These are phyloP conservation scores for Penicillium turbatum DNA, from an alignment of 495 filamentous ascomycete species.

Conservation along the genomic window DNA sequence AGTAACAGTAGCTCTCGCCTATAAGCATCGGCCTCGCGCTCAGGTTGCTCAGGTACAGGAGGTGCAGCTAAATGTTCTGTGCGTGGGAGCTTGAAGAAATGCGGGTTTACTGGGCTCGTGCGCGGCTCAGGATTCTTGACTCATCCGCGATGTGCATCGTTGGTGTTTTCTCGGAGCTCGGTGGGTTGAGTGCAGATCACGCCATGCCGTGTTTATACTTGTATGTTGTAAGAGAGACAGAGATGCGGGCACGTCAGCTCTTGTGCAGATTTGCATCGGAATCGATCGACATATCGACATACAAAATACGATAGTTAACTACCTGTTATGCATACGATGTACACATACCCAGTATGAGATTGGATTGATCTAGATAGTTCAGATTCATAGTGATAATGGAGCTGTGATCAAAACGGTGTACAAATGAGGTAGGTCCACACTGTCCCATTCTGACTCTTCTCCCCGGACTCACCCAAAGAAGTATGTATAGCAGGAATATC, in stretches of 20 bases:
- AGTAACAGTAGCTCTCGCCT: constrained; percentile 10
- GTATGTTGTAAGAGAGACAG: background rate
- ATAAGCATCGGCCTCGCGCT: background rate
- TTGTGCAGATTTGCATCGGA: too few species aligned
- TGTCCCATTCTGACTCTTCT: background rate
- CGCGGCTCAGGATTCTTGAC: background rate
- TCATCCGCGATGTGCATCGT: background rate
- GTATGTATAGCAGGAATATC: background rate
- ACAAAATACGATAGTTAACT: too few species aligned
- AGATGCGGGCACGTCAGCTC: background rate
- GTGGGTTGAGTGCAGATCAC: constrained; percentile 14
- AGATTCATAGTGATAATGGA: too few species aligned
- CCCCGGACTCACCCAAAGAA: background rate
- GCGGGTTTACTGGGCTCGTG: background rate
- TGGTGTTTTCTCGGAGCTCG: constrained; percentile 8
- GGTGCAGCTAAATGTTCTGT: background rate
- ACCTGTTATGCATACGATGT: too few species aligned
- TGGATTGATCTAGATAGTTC: too few species aligned
- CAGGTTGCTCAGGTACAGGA: constrained; percentile 2
- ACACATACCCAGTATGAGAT: too few species aligned
- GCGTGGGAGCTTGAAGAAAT: constrained; percentile 5
- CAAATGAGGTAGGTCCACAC: background rate
- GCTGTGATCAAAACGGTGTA: too few species aligned
- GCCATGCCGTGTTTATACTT: constrained; percentile 8
- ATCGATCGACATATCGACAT: too few species aligned